phyloP scores from a whole-genome alignment of 2,329 filamentous ascomycete genomes.

The Coniochaeta prunicola region DNA sequence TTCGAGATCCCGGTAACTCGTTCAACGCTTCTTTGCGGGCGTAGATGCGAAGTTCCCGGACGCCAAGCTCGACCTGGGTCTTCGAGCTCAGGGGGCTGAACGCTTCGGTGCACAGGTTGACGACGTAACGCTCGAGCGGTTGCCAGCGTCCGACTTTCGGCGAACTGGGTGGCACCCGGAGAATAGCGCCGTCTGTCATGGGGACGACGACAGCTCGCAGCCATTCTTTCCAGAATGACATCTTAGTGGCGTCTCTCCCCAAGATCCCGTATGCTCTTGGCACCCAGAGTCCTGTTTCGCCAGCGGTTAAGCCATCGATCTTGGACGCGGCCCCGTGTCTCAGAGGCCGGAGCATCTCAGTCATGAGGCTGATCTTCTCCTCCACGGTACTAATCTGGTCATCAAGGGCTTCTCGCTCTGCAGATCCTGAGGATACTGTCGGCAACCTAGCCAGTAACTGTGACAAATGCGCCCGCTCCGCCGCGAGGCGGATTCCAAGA shows the following conservation, averaged over 20 bases:
- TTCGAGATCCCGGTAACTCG: slow-evolving; percentile 86
- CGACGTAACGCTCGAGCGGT: slow-evolving; percentile 89
- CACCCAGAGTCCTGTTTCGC: slow-evolving; percentile 93
- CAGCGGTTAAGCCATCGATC: slow-evolving; percentile 92
- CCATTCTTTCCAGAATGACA: slow-evolving; percentile 98
- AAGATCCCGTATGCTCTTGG: slow-evolving; percentile 90
- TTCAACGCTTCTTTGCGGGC: slow-evolving; percentile 89
- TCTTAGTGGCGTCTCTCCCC: slow-evolving; percentile 74
- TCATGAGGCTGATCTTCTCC: slow-evolving; percentile 96
- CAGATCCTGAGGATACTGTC: slow-evolving; percentile 69
- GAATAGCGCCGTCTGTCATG: slow-evolving; percentile 81
- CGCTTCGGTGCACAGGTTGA: slow-evolving; percentile 93
- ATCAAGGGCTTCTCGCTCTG: slow-evolving; percentile 75
- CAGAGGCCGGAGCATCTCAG: slow-evolving; percentile 85
- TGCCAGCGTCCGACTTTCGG: slow-evolving; percentile 92
- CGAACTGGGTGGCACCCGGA: slow-evolving; percentile 80
- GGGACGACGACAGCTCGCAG: slow-evolving; percentile 87
- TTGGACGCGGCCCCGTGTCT: slow-evolving; percentile 92
- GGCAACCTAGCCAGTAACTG: slow-evolving; percentile 79
- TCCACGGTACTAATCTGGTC: slow-evolving; percentile 94
- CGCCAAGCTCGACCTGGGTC: slow-evolving; percentile 87
- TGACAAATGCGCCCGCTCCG: slow-evolving; percentile 83
- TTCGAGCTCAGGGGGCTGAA: slow-evolving; percentile 87
- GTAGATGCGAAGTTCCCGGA: slow-evolving; percentile 85
- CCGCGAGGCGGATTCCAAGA: slow-evolving; percentile 77